Evolutionary conservation across 306 rosid species (phyloP).

Genomic region (Mimosa bimucronata): DNA sequence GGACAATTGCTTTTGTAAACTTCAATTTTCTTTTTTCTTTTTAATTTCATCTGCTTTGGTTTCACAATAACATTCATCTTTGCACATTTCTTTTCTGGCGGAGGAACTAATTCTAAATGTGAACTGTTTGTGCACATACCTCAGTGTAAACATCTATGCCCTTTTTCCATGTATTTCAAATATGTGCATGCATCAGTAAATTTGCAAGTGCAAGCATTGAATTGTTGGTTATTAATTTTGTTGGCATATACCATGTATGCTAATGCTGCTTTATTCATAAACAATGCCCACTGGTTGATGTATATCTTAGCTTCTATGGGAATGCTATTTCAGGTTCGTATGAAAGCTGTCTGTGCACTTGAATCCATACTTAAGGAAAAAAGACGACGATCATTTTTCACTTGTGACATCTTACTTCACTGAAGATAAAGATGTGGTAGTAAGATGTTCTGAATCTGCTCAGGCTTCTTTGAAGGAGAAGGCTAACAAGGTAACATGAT

Average conservation of each 20-base stretch:
- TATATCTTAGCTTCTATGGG: constrained; percentile 15
- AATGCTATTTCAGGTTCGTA: constrained; percentile 71
- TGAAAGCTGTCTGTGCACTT: constrained; percentile 95
- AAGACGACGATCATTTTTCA: constrained; percentile 69
- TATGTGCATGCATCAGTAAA: neutral
- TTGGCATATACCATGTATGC: constrained; percentile 25
- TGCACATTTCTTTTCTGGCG: constrained; percentile 11
- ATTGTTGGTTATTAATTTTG: constrained; percentile 19
- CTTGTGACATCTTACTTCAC: constrained; percentile 67
- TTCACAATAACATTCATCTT: neutral
- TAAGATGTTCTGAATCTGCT: constrained; percentile 90
- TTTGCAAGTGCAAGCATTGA: constrained; percentile 15
- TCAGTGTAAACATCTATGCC: neutral
- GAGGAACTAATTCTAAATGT: neutral
- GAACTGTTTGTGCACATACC: neutral
- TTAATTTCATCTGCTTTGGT: neutral
- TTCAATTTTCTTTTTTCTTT: neutral
- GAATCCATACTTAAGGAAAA: constrained; percentile 82
- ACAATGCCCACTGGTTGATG: neutral
- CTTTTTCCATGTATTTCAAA: neutral
- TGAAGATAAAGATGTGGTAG: constrained; percentile 70
- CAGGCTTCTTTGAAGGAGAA: constrained; percentile 94
- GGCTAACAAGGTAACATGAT: constrained; percentile 82
- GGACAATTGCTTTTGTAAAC: neutral
- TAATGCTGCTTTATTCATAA: constrained; percentile 6